Base-by-base conservation (phyloP, 2,329 filamentous ascomycete species). In the Colletotrichum sp. region DNA sequence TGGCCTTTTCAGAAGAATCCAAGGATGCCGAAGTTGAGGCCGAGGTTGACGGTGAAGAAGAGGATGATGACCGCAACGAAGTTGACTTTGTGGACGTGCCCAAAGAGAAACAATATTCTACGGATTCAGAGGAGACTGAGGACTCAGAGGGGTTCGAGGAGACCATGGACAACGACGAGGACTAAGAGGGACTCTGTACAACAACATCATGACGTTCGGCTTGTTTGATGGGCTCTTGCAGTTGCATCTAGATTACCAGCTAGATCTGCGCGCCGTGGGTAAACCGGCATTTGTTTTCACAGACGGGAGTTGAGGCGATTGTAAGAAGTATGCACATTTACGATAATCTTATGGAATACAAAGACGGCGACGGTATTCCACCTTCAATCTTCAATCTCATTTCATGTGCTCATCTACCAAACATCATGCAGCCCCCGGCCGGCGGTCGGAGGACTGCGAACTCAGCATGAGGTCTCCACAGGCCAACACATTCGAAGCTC, bases 1-100 rank as follows among this genome's bases (percentile, higher is more conserved):
- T 94, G 30, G 91, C 90, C 1, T 94, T 94, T 81, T 88, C 88
- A 4, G 91, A 92, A 26, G 90, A 91, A 58, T 84, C 89, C 30
- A 83, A 72, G 26, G 71, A 70, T 18, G 32, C 18, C 7, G 34
- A 65, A 21, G 43, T 15, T 7, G 58, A 65, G 16, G 30, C n/a
- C 32, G 43, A 52, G 3, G 58, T 38, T n/a, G 36, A 24, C 10
- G 65, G 30, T 38, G 52, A 32, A 15, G 70, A 64, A 28, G 10
- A 38, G 21, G 43, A 26, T 15, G 71, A 28, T 18, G 48, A 69
- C 13, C 16, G 8, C 24, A 63, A 48, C 13, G 65, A 36, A 16
- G 57, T n/a, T 18, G 71, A 74, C 16, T 76, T 74, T 52, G 28
- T 76, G 28, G 28, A 73, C 18, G 71, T 76, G 28, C 58, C 71